A percentile compares a stretch with the other conserved stretches of the same genome.
phyloP scores from a whole-genome alignment of 1,284 basidiomycete genomes.

The Vanrija sp. region DNA sequence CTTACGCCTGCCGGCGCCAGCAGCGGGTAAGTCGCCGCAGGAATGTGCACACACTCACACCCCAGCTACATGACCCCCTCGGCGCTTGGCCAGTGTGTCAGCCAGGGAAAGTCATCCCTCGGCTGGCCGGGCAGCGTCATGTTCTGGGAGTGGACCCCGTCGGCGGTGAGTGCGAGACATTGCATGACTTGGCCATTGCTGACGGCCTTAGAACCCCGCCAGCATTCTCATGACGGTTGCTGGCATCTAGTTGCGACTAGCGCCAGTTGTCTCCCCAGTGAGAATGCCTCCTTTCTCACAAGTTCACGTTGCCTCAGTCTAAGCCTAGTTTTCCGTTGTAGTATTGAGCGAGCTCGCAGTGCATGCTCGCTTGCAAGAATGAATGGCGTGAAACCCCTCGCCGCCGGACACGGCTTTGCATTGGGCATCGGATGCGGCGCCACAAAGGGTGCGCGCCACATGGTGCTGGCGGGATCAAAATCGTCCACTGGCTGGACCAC shows the following conservation, averaged over 20 bases:
- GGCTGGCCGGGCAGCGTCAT: conserved; percentile 48
- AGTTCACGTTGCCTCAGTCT: no score
- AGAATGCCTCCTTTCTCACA: no score
- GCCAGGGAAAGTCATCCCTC: conserved; percentile 9
- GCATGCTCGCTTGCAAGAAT: no score
- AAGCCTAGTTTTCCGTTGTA: no score
- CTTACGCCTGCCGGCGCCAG: conserved; percentile 4
- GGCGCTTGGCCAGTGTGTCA: not conserved
- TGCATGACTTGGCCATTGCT: not conserved
- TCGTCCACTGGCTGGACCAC: not conserved
- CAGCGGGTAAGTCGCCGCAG: not conserved
- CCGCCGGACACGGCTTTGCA: no score
- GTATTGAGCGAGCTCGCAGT: no score
- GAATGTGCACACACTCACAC: no score
- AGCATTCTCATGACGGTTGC: not conserved
- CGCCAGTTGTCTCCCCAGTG: no score
- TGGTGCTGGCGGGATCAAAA: not conserved
- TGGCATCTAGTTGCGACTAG: not conserved
- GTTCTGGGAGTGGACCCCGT: conserved; percentile 47
- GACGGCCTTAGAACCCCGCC: not conserved
- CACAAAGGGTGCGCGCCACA: not conserved
- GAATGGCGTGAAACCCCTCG: no score
- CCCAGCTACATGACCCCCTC: not conserved
- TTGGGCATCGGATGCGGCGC: no score
- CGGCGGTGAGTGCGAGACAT: no score